Percentiles rank a stretch among this genome's conserved stretches.
These are phyloP conservation scores for Jatropha podagrica DNA, from an alignment of 441 rosid genomes.

Conservation along the genomic window DNA sequence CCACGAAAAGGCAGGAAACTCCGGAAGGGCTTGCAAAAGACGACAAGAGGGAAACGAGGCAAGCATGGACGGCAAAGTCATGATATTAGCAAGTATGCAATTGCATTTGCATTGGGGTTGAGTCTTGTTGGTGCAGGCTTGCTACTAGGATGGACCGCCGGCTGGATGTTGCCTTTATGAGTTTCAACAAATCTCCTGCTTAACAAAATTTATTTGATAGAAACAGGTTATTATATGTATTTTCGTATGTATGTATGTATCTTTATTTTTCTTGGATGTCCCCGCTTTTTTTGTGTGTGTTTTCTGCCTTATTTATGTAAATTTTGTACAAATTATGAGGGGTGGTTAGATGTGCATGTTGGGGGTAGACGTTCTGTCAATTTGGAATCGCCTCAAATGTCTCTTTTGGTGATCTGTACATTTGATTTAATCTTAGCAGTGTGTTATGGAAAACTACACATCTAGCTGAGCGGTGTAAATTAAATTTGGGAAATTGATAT, in stretches of 20 bases:
- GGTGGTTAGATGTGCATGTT: constrained; percentile 20
- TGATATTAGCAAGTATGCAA: constrained; percentile 40
- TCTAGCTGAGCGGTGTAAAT: neutral
- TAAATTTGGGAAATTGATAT: neutral
- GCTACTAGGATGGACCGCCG: constrained; percentile 92
- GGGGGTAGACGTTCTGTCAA: neutral
- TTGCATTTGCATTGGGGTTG: constrained; percentile 68
- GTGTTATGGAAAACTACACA: neutral
- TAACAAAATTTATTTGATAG: constrained; percentile 15
- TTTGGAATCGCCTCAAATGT: neutral
- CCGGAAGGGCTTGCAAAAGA: constrained; percentile 40
- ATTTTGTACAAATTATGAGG: constrained; percentile 16
- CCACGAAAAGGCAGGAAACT: constrained; percentile 41
- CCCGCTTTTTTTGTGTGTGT: neutral
- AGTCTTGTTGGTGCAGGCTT: constrained; percentile 94
- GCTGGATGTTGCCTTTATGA: constrained; percentile 78
- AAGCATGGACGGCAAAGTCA: constrained; percentile 35
- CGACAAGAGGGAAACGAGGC: constrained; percentile 39
- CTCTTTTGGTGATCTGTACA: constrained; percentile 12
- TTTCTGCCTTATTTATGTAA: neutral
- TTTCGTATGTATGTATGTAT: constrained; percentile 10
- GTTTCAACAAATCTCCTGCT: constrained; percentile 8
- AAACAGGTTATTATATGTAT: neutral
- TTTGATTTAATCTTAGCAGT: neutral
- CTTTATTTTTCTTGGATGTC: constrained; percentile 10